These are phyloP conservation scores for Paracoccidioides brasiliensis DNA, from an alignment of 2,329 filamentous ascomycete genomes.

Conservation along the genomic window DNA sequence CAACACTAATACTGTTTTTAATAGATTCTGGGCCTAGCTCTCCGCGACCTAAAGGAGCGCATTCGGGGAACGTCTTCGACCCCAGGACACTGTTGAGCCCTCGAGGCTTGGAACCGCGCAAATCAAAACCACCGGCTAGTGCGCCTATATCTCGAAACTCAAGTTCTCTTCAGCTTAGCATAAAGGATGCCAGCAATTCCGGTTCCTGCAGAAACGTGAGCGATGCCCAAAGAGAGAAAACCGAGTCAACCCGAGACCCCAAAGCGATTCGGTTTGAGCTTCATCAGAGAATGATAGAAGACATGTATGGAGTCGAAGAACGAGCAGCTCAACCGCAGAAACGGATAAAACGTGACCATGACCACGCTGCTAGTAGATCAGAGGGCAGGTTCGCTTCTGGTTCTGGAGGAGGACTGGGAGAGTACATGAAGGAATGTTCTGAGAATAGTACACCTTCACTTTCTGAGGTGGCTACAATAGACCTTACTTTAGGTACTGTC, in stretches of 20 bases:
- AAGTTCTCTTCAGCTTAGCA: not conserved
- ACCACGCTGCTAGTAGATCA: slow-evolving; percentile 26
- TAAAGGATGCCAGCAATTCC: not conserved
- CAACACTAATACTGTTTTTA: not conserved
- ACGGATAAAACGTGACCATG: slow-evolving; percentile 45
- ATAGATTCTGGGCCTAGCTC: not conserved
- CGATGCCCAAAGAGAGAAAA: not conserved
- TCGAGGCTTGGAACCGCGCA: slow-evolving; percentile 5
- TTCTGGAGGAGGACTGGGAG: slow-evolving; percentile 46
- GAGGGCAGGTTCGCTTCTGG: slow-evolving; percentile 34
- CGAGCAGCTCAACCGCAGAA: slow-evolving; percentile 52
- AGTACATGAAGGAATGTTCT: slow-evolving; percentile 52
- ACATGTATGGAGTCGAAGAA: slow-evolving; percentile 60
- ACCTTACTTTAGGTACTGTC: slow-evolving; percentile 29
- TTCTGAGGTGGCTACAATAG: slow-evolving; percentile 39
- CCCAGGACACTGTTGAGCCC: slow-evolving; percentile 12
- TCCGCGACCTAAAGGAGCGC: not conserved
- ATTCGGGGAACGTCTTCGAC: slow-evolving; percentile 8
- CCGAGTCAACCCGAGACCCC: not conserved
- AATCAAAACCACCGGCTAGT: not conserved
- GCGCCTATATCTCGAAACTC: not conserved
- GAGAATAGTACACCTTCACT: slow-evolving; percentile 29
- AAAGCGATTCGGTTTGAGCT: not conserved
- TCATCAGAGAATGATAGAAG: slow-evolving; percentile 47
- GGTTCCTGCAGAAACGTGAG: not conserved